Conservation (phyloP, 2,329 filamentous ascomycete species). For the Ilyonectria sp. region DNA sequence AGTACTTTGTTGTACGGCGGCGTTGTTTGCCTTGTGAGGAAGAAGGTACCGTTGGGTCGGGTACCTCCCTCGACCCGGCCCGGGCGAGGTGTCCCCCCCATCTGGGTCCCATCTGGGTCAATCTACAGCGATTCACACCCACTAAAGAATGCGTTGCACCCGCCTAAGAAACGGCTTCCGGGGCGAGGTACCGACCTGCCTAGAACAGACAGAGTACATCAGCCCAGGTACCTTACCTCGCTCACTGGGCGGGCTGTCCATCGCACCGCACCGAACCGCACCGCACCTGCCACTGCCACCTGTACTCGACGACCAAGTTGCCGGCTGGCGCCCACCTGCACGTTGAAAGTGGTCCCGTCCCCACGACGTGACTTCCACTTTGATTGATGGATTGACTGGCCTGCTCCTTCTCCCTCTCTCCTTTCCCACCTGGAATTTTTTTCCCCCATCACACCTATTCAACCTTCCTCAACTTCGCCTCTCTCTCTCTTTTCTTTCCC, state of each 20-base stretch:
- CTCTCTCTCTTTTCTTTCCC: slow-evolving; percentile 20
- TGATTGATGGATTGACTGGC: slow-evolving; percentile 45
- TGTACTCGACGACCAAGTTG: slow-evolving; percentile 35
- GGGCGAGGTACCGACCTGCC: slow-evolving; percentile 30
- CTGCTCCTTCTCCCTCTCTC: slow-evolving; percentile 43
- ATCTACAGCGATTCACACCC: slow-evolving; percentile 16
- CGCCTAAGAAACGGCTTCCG: slow-evolving; percentile 18
- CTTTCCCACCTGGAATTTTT: slow-evolving; percentile 50
- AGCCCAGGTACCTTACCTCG: slow-evolving; percentile 19
- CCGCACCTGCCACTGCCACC: slow-evolving; percentile 19
- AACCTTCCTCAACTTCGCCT: slow-evolving; percentile 43
- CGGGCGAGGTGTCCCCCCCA: slow-evolving; percentile 25
- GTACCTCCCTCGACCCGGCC: slow-evolving; percentile 40
- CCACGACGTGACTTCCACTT: slow-evolving; percentile 46
- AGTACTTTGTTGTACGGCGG: slow-evolving; percentile 16
- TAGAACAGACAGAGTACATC: slow-evolving; percentile 28
- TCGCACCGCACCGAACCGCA: slow-evolving; percentile 7
- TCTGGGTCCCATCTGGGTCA: slow-evolving; percentile 19
- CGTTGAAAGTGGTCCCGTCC: slow-evolving; percentile 36
- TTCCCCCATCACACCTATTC: slow-evolving; percentile 46
- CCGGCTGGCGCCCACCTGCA: slow-evolving; percentile 42
- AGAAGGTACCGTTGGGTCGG: slow-evolving; percentile 28
- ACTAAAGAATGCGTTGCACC: slow-evolving; percentile 8
- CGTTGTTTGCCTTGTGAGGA: slow-evolving; percentile 13
- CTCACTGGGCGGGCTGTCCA: slow-evolving; percentile 4